Conservation (phyloP, 139 green algal species). For the Chlorella sp. region DNA sequence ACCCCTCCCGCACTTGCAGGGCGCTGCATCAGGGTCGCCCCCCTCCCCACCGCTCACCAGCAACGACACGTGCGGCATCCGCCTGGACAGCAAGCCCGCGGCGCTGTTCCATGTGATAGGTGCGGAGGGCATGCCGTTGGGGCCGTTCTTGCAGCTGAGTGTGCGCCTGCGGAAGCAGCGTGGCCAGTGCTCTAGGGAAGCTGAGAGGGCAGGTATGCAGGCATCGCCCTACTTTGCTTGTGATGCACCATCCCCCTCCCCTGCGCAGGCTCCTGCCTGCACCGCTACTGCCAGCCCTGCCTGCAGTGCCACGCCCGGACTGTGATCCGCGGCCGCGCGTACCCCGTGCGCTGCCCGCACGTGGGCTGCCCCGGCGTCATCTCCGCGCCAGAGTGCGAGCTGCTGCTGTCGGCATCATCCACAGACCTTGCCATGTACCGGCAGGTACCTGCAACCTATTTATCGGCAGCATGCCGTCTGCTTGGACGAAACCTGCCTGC, state of each 20-base stretch:
- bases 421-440: slow-evolving; percentile 2
- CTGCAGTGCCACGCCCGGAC: slow-evolving; percentile 42
- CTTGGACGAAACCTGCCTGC: too few relatives aligned
- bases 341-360: slow-evolving; percentile 42
- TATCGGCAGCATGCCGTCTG: too few relatives aligned
- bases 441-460: not conserved
- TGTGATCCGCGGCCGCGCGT: slow-evolving; percentile 27
- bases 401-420: slow-evolving; percentile 10
- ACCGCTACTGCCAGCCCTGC: slow-evolving; percentile 49
- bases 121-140: not conserved
- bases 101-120: slow-evolving; percentile 9
- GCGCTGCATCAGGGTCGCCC: too few relatives aligned
- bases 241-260: not conserved
- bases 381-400: slow-evolving; percentile 16
- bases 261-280: slow-evolving; percentile 27
- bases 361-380: not conserved
- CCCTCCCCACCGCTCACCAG: too few relatives aligned
- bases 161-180: not conserved
- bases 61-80: not conserved
- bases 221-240: not conserved
- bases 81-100: not conserved
- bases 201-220: not conserved
- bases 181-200: not conserved
- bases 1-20: too few relatives aligned
- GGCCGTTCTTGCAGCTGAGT: too few relatives aligned